Evolutionary conservation across 192 early-diverging fungal species (phyloP).

Genomic region (Dissophora globulifera): DNA sequence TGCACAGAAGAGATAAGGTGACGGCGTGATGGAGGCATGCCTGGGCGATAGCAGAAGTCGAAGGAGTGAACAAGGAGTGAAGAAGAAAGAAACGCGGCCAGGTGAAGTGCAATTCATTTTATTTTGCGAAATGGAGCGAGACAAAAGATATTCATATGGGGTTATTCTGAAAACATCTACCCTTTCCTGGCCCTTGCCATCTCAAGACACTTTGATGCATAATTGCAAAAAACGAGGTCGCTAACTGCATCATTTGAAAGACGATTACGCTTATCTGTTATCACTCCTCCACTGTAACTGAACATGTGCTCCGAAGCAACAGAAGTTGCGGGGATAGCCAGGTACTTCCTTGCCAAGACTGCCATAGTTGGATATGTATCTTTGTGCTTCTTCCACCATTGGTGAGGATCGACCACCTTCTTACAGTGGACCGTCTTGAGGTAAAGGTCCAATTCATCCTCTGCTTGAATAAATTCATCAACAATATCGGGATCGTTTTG

Average conservation of each 20-base stretch:
- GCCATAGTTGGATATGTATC: conserved; percentile 4
- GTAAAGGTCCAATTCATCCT: background rate
- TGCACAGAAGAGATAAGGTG: too few species aligned
- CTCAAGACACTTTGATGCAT: conserved; percentile 10
- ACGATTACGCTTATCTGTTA: conserved; percentile 17
- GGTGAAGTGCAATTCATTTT: too few species aligned
- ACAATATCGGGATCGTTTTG: too few species aligned
- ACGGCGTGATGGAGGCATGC: too few species aligned
- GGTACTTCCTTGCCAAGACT: conserved; percentile 22
- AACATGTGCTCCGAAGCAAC: conserved; percentile 28
- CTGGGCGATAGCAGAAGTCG: too few species aligned
- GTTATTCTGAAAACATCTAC: too few species aligned
- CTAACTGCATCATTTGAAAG: conserved; percentile 10
- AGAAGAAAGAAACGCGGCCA: too few species aligned
- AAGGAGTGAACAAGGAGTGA: too few species aligned
- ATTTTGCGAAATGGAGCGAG: too few species aligned
- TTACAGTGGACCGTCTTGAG: background rate
- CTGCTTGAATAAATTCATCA: background rate
- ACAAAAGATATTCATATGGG: too few species aligned
- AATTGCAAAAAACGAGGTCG: conserved; percentile 18
- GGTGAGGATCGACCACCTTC: background rate
- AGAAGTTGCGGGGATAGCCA: conserved; percentile 13
- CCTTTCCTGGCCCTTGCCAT: background rate
- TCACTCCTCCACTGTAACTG: conserved; percentile 1
- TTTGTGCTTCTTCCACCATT: conserved; percentile 22